Conservation (phyloP, 768 basidiomycete genomes). For the Suillus ampliporus region DNA sequence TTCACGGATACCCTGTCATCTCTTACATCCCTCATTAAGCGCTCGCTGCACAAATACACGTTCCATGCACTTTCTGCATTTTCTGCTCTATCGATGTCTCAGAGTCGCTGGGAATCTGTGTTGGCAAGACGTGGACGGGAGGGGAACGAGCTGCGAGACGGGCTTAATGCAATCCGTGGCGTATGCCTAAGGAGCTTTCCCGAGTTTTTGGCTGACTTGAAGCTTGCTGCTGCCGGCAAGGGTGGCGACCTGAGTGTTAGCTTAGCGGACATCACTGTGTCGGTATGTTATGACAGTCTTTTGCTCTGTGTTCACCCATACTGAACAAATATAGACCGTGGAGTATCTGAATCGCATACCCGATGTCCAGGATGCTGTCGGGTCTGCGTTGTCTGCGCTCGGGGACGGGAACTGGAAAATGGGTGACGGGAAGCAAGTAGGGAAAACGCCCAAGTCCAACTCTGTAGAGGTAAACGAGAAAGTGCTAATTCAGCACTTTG, state of each 20-base stretch:
- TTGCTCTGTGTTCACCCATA: background rate
- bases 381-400: slow-evolving; percentile 66
- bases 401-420: slow-evolving; percentile 94
- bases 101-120: slow-evolving; percentile 71
- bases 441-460: slow-evolving; percentile 46
- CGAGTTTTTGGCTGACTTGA: slow-evolving; percentile 81
- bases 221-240: slow-evolving; percentile 55
- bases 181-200: slow-evolving; percentile 84
- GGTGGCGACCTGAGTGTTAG: slow-evolving; percentile 66
- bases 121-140: slow-evolving; percentile 58
- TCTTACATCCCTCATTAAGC: slow-evolving; percentile 71
- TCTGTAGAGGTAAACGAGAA: slow-evolving; percentile 59
- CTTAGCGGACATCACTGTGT: slow-evolving; percentile 62
- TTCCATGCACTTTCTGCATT: slow-evolving; percentile 82
- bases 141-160: slow-evolving; percentile 75
- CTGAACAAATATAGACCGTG: slow-evolving; percentile 55
- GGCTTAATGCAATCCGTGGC: slow-evolving; percentile 63
- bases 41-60: slow-evolving; percentile 75
- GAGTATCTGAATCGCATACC: slow-evolving; percentile 74
- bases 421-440: slow-evolving; percentile 79
- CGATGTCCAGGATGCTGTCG: slow-evolving; percentile 70
- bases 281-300: slow-evolving; percentile 40
- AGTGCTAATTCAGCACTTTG: slow-evolving; percentile 74
- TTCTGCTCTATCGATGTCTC: slow-evolving; percentile 58
- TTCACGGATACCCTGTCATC: slow-evolving; percentile 71